These are phyloP conservation scores for Arthrobotrys sinensis DNA, from an alignment of 2,329 filamentous ascomycete species.

Conservation along the genomic window DNA sequence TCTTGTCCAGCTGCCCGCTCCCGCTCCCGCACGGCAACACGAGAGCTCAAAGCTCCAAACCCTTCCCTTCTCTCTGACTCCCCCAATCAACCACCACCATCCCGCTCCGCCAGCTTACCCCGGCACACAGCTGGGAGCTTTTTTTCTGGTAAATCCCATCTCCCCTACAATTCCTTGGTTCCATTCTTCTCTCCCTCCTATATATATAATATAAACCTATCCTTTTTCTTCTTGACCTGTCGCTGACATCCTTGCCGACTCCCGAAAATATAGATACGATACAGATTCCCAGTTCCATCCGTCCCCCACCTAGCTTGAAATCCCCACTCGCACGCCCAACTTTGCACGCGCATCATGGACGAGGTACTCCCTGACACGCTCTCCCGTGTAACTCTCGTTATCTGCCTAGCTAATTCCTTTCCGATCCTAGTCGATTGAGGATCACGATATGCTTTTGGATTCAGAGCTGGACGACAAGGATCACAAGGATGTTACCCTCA, in stretches of 20 bases:
- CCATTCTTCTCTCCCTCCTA: neutral
- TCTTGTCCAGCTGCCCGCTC: too few species aligned
- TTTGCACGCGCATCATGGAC: slow-evolving; percentile 52
- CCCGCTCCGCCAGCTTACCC: slow-evolving; percentile 9
- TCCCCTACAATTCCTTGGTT: neutral
- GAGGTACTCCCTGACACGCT: slow-evolving; percentile 28
- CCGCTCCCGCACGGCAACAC: too few species aligned
- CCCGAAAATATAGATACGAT: slow-evolving; percentile 28
- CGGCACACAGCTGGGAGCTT: slow-evolving; percentile 17
- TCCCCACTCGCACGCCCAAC: slow-evolving; percentile 2
- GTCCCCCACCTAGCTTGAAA: slow-evolving; percentile 31
- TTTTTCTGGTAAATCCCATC: neutral
- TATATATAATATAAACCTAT: neutral
- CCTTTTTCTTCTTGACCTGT: neutral
- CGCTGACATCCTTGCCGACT: slow-evolving; percentile 6
- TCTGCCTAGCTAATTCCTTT: neutral
- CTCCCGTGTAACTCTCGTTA: neutral
- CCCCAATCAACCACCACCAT: slow-evolving; percentile 4
- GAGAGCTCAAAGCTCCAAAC: too few species aligned
- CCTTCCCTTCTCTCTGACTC: slow-evolving; percentile 1
- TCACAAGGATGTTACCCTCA: slow-evolving; percentile 74
- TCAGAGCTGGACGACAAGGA: slow-evolving; percentile 75
- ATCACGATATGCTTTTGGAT: slow-evolving; percentile 72
- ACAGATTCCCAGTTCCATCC: neutral
- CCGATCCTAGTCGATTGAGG: slow-evolving; percentile 38